Base-by-base conservation (phyloP, 169 alveolate genomes). In the Cryptosporidium felis region DNA sequence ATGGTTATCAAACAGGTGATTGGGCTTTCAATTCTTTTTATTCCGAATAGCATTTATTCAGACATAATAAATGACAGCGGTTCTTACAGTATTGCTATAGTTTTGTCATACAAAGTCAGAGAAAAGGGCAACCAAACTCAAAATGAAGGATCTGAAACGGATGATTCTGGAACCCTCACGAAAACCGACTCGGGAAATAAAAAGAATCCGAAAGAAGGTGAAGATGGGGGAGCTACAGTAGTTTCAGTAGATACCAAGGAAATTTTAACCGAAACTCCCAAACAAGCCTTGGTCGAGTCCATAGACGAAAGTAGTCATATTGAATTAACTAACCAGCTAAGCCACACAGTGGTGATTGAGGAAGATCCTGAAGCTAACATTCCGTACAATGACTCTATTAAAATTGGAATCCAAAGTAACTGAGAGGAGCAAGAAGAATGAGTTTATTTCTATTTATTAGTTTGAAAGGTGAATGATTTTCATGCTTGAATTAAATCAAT, bases 1-100 rank as follows among this genome's bases (percentile, higher is more conserved):
- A 56, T 56, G 67, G 67, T 58, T 0, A 18, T 56, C 41, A 74
- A 74, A n/a, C 85, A 74, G 45, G 67, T 74, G 51, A 41, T 74
- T 51, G 85, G 85, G 3, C 58, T 74, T 9, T 49, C 85, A 14
- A 53, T 74, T 16, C 58, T 74, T 14, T 53, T 74, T 21, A 53
- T 36, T 8, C 85, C 85, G 23, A 23, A 32, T 3, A 40, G 10
- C n/a, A 74, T 53, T 10, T 74, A 74, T 10, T 21, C n/a, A 18
- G 67, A 53, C 26, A 74, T 74, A 59, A n/a, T 56, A 21, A 74
- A 74, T 30, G 46, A 65, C 8, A 45, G 28, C 38, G 59, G 62
- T 1, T 45, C 81, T 46, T 45, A 49, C n/a, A 65, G 18, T 46
- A 28, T 65, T 16, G 30, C 32, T 30, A 45, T 65, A 30, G 46